These are phyloP conservation scores for Garcia nutans DNA, from an alignment of 345 rosid species.

Conservation along the genomic window DNA sequence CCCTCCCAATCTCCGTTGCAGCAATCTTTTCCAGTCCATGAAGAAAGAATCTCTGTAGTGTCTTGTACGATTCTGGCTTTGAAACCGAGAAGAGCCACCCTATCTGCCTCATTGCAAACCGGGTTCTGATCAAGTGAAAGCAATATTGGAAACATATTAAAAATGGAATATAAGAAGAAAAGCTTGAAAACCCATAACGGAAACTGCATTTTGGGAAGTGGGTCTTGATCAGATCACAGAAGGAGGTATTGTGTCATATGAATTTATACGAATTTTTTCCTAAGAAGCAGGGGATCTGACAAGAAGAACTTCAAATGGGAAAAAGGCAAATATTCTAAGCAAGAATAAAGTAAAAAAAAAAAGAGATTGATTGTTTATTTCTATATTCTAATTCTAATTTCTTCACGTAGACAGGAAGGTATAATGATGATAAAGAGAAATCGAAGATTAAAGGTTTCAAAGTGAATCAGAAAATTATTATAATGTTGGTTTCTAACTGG, in stretches of 20 bases:
- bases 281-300: conserved; percentile 37
- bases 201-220: conserved; percentile 65
- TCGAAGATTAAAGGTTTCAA: conserved; percentile 21
- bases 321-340: conserved; percentile 11
- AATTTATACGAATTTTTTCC: conserved; percentile 8
- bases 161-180: conserved; percentile 35
- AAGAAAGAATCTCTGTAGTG: conserved; percentile 58
- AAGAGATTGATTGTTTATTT: conserved; percentile 21
- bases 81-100: conserved; percentile 70
- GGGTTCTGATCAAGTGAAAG: conserved; percentile 27
- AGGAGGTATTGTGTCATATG: not conserved
- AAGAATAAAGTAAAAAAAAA: conserved; percentile 28
- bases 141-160: conserved; percentile 23
- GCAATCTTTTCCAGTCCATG: conserved; percentile 79
- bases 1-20: conserved; percentile 93
- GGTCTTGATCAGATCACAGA: conserved; percentile 42
- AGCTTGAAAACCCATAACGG: conserved; percentile 53
- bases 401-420: conserved; percentile 74
- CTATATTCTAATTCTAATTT: conserved; percentile 21
- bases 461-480: conserved; percentile 16
- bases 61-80: conserved; percentile 67
- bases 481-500: conserved; percentile 18
- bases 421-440: conserved; percentile 47
- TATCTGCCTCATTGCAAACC: conserved; percentile 64
- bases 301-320: conserved; percentile 31